A percentile compares a stretch with the other conserved stretches of the same genome.
Evolutionary conservation across 164 flowering plant genomes (phyloP).

Genomic region (Aristolochia contorta): DNA sequence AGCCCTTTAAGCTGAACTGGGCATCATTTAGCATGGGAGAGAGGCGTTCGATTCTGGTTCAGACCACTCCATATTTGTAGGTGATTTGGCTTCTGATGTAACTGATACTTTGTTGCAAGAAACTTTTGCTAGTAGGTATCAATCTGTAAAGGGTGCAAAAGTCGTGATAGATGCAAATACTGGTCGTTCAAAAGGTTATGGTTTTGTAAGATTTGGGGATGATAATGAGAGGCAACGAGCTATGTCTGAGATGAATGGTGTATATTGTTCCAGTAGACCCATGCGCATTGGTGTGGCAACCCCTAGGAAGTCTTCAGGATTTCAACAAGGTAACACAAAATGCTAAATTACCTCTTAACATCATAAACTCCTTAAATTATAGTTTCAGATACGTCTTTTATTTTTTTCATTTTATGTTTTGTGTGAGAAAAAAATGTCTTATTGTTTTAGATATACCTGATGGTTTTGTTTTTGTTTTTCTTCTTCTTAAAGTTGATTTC

Average conservation of each 20-base stretch:
- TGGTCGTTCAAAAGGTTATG: conserved; percentile 95
- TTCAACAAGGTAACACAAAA: conserved; percentile 31
- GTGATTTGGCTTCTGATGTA: conserved; percentile 93
- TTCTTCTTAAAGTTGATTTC: too few relatives aligned
- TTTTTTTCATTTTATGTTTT: too few relatives aligned
- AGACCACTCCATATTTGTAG: conserved; percentile 93
- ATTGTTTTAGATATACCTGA: too few relatives aligned
- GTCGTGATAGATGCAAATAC: conserved; percentile 93
- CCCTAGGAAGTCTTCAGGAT: conserved; percentile 77
- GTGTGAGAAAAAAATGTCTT: too few relatives aligned
- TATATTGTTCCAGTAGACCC: conserved; percentile 78
- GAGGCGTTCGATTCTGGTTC: conserved; percentile 72
- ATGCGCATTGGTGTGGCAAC: conserved; percentile 97
- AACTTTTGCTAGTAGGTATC: conserved; percentile 66
- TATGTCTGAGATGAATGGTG: conserved; percentile 92
- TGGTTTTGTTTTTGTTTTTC: too few relatives aligned
- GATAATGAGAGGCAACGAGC: conserved; percentile 76
- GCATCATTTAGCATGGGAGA: conserved; percentile 88
- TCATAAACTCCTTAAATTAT: too few relatives aligned
- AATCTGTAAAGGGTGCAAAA: conserved; percentile 93
- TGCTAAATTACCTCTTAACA: too few relatives aligned
- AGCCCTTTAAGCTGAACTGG: conserved; percentile 87
- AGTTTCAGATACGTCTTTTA: too few relatives aligned
- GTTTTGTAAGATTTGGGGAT: conserved; percentile 96
- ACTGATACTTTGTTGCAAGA: conserved; percentile 77